Conservation (phyloP, 495 filamentous ascomycete species). For the Aspergillus homomorphus region DNA sequence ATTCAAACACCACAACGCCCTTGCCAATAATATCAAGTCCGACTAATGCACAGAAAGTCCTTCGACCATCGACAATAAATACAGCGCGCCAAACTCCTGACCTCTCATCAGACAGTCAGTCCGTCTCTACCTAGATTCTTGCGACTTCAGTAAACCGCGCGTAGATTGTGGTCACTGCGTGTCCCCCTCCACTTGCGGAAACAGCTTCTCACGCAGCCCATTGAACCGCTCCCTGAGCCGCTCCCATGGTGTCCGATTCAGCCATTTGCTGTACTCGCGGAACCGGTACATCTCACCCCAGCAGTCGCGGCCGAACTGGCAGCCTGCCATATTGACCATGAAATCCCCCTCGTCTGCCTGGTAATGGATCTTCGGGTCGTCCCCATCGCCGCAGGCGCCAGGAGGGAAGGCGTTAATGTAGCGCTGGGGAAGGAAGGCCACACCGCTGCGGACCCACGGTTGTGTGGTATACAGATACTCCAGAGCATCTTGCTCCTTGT, state of each 20-base stretch:
- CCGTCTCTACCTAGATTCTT: too few relatives aligned
- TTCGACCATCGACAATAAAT: neutral
- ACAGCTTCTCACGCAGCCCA: slow-evolving; percentile 24
- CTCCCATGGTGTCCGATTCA: slow-evolving; percentile 81
- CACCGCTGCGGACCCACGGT: slow-evolving; percentile 86
- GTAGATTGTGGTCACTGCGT: neutral
- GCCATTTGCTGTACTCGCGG: slow-evolving; percentile 78
- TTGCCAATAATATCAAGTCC: slow-evolving; percentile 13
- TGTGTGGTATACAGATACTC: slow-evolving; percentile 90
- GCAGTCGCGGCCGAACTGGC: slow-evolving; percentile 93
- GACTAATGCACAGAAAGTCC: neutral
- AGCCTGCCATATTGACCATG: slow-evolving; percentile 98
- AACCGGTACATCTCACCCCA: slow-evolving; percentile 97
- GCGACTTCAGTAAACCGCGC: neutral
- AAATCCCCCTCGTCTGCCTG: slow-evolving; percentile 83
- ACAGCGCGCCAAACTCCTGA: neutral
- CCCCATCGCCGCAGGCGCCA: slow-evolving; percentile 78
- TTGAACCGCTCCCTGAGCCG: slow-evolving; percentile 41
- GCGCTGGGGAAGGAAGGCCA: slow-evolving; percentile 87
- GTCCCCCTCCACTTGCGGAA: slow-evolving; percentile 7
- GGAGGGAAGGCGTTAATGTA: slow-evolving; percentile 91
- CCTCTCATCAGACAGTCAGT: neutral
- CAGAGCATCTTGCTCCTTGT: slow-evolving; percentile 95
- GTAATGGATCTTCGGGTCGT: slow-evolving; percentile 80
- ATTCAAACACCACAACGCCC: slow-evolving; percentile 8